Percentiles rank a stretch among this genome's conserved stretches.
Conservation (phyloP, 2,329 filamentous ascomycete genomes). For the Mollisia scopiformis region DNA sequence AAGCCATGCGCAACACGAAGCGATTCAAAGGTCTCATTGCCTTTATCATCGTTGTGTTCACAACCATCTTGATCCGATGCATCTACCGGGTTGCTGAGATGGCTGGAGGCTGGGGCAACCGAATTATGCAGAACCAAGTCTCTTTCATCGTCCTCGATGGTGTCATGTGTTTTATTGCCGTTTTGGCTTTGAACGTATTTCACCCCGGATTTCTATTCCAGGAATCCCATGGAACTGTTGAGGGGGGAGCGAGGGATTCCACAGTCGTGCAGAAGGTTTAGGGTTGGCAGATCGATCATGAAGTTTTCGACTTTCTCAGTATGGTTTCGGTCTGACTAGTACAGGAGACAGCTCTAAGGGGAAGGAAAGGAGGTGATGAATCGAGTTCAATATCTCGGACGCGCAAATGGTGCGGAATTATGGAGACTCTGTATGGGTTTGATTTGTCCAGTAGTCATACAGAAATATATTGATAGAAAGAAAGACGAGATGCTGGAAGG, state of each 20-base stretch:
- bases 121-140: slow-evolving; percentile 63
- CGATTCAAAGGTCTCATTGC: slow-evolving; percentile 14
- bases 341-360: too few species aligned
- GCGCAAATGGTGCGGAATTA: too few species aligned
- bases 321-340: too few species aligned
- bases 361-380: too few species aligned
- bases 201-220: slow-evolving; percentile 39
- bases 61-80: slow-evolving; percentile 17
- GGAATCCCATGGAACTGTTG: slow-evolving; percentile 14
- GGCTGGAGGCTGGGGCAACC: slow-evolving; percentile 64
- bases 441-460: too few species aligned
- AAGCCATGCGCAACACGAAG: slow-evolving; percentile 9
- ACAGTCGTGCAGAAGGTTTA: too few species aligned
- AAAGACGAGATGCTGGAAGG: too few species aligned
- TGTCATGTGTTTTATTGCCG: slow-evolving; percentile 49
- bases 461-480: too few species aligned
- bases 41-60: slow-evolving; percentile 14
- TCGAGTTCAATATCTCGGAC: too few species aligned
- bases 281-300: too few species aligned
- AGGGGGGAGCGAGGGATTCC: neutral
- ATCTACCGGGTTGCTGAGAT: slow-evolving; percentile 54
- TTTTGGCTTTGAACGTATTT: slow-evolving; percentile 46
- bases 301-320: too few species aligned
- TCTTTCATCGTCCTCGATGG: slow-evolving; percentile 56
- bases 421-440: too few species aligned